Percentiles rank a stretch among this genome's conserved stretches.
phyloP scores from a whole-genome alignment of 2,329 filamentous ascomycete genomes.

The Alternaria panax region DNA sequence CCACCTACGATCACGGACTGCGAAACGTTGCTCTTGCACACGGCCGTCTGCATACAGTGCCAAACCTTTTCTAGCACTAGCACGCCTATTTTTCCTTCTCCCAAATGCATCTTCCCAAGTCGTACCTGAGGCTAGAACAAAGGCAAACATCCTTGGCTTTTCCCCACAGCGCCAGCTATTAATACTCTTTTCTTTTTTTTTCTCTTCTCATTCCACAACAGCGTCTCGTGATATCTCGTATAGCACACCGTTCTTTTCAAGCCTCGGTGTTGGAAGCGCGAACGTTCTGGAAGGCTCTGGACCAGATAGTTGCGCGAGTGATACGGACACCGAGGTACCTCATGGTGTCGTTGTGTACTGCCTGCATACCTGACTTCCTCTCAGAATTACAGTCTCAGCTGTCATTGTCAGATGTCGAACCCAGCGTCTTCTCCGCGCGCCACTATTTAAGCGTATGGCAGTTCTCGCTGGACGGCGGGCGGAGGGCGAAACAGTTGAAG shows the following conservation, averaged over 20 bases:
- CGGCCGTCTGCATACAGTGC: constrained; percentile 1
- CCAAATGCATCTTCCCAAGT: neutral
- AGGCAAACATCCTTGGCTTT: neutral
- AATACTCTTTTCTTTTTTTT: constrained; percentile 2
- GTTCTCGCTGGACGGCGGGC: neutral
- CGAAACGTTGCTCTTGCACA: constrained; percentile 19
- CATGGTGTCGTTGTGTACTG: neutral
- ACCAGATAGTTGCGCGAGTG: neutral
- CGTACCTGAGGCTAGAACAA: constrained; percentile 7
- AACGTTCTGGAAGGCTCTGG: constrained; percentile 3
- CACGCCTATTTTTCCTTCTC: neutral
- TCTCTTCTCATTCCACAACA: neutral
- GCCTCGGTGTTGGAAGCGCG: neutral
- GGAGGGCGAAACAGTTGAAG: neutral
- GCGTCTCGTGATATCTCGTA: neutral
- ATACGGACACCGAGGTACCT: neutral
- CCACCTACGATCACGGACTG: constrained; percentile 7
- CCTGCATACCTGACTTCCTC: neutral
- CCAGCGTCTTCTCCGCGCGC: neutral
- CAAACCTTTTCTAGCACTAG: constrained; percentile 11
- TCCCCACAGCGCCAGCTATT: neutral
- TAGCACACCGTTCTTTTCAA: neutral
- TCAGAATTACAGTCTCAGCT: neutral
- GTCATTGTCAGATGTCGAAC: neutral
- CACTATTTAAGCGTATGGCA: neutral